Evolutionary conservation across 495 filamentous ascomycete species (phyloP).

Genomic region (Trichoderma asperelloides): DNA sequence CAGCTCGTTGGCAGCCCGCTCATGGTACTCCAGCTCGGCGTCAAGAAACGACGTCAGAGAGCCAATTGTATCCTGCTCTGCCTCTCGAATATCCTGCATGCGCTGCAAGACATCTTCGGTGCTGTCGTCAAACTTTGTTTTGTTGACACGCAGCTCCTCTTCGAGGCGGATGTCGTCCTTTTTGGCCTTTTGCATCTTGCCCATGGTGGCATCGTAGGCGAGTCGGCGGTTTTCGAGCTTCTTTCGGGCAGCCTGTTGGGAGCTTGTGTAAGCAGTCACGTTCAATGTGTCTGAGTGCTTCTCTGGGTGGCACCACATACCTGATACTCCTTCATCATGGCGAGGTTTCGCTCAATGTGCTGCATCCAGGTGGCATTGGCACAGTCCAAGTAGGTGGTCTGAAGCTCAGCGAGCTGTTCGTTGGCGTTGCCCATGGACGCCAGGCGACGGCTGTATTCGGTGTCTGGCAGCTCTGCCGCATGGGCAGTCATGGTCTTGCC

Average conservation of each 20-base stretch:
- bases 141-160: constrained; percentile 84
- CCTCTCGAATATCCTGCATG: constrained; percentile 95
- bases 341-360: constrained; percentile 76
- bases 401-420: constrained; percentile 77
- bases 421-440: constrained; percentile 75
- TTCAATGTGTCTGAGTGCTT: background rate
- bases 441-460: constrained; percentile 86
- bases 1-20: constrained; percentile 71
- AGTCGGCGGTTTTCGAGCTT: constrained; percentile 88
- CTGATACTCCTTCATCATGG: constrained; percentile 98
- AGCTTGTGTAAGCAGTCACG: constrained; percentile 13
- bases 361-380: constrained; percentile 88
- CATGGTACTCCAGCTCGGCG: constrained; percentile 84
- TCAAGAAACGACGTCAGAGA: constrained; percentile 80
- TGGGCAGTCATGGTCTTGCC: constrained; percentile 84
- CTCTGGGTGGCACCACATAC: constrained; percentile 30
- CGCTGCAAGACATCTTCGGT: constrained; percentile 86
- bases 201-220: constrained; percentile 82
- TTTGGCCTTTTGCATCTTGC: constrained; percentile 91
- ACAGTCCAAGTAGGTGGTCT: constrained; percentile 74
- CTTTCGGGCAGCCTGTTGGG: constrained; percentile 65
- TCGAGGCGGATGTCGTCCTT: constrained; percentile 87
- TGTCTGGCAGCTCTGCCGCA: constrained; percentile 88
- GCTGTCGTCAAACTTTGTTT: constrained; percentile 93
- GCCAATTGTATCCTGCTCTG: constrained; percentile 73